Percentiles rank a stretch among this genome's conserved stretches.
Conservation (phyloP, 805 yeast genomes). For the Suhomyces tanzawaensis region DNA sequence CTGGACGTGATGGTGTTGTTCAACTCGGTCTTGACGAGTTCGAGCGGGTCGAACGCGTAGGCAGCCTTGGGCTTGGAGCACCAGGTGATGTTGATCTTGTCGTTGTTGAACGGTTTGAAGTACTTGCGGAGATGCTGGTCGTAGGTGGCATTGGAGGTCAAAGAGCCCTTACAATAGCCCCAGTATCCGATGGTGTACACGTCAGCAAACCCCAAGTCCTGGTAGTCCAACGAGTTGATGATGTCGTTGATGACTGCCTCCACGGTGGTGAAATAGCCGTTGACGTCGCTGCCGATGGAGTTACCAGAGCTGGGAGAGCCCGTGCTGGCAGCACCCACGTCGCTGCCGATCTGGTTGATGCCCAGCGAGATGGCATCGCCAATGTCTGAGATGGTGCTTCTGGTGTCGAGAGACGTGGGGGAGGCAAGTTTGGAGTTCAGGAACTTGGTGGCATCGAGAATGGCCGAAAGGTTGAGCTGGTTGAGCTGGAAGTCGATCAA, state of each 20-base stretch:
- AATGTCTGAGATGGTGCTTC: not conserved
- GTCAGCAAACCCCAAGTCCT: constrained; percentile 39
- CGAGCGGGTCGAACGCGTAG: constrained; percentile 55
- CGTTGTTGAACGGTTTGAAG: constrained; percentile 21
- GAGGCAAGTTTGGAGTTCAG: constrained; percentile 2
- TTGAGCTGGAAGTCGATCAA: constrained; percentile 35
- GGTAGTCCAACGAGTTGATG: constrained; percentile 18
- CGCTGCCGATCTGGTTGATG: not conserved
- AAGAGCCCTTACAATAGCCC: constrained; percentile 43
- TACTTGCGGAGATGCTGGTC: constrained; percentile 1
- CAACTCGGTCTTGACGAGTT: constrained; percentile 32
- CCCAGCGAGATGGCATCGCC: not conserved
- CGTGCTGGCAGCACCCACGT: not conserved
- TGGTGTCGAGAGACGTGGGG: not conserved
- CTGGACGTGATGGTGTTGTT: constrained; percentile 22
- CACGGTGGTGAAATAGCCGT: constrained; percentile 10
- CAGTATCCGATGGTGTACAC: constrained; percentile 39
- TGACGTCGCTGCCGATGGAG: constrained; percentile 1
- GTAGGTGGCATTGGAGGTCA: constrained; percentile 6
- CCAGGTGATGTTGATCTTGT: constrained; percentile 34
- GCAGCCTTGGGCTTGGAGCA: constrained; percentile 58
- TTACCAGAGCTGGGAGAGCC: constrained; percentile 2
- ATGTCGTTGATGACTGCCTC: constrained; percentile 20
- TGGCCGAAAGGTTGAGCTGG: constrained; percentile 28
- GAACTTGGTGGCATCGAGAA: constrained; percentile 19